Evolutionary conservation across 495 filamentous ascomycete species (phyloP).

Genomic region (Hypoxylon rickii): DNA sequence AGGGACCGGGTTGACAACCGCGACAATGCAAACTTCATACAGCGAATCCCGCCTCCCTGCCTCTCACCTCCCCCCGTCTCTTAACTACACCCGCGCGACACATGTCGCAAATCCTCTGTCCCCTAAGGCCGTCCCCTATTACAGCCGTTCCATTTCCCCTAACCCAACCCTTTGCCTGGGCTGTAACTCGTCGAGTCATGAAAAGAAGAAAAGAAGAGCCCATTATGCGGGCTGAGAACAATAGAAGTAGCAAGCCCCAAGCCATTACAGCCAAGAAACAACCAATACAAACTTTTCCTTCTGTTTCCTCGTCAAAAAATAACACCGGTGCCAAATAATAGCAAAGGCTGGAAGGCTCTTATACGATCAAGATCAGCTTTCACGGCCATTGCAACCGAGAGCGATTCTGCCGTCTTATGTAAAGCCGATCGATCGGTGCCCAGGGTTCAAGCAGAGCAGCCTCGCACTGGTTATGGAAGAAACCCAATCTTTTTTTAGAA

Average conservation of each 20-base stretch:
- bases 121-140: conserved; percentile 4
- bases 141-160: conserved; percentile 26
- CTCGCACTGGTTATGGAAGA: neutral
- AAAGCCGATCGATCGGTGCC: no score
- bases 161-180: conserved; percentile 31
- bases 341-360: neutral
- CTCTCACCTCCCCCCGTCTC: conserved; percentile 4
- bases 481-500: neutral
- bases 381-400: no score
- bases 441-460: neutral
- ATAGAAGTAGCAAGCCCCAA: conserved; percentile 22
- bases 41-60: no score
- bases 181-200: conserved; percentile 38
- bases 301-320: neutral
- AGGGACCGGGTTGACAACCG: conserved; percentile 4
- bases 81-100: conserved; percentile 15
- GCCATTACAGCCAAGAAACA: conserved; percentile 18
- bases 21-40: conserved; percentile 30
- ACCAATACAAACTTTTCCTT: conserved; percentile 22
- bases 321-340: conserved; percentile 1
- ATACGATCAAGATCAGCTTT: no score
- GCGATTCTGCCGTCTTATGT: no score
- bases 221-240: conserved; percentile 33
- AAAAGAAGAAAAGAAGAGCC: conserved; percentile 23
- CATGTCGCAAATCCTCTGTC: conserved; percentile 13